phyloP scores from a whole-genome alignment of 805 yeast genomes.

The Cyberlindnera euphorbiae region DNA sequence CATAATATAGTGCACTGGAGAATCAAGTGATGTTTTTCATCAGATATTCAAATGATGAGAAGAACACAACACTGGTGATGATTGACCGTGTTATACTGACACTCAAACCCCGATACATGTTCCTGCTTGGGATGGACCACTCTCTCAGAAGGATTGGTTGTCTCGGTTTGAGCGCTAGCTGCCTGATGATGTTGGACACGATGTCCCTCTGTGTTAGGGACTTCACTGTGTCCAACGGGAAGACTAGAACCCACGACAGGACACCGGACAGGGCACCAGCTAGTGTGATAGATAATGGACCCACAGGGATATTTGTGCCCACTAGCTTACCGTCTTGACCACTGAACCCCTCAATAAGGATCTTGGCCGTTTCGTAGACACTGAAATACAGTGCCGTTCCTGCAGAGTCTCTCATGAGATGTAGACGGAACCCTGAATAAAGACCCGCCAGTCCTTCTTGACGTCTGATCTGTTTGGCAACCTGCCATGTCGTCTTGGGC shows the following conservation, averaged over 20 bases:
- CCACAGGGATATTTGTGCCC: conserved; percentile 28
- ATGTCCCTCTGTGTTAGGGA: conserved; percentile 71
- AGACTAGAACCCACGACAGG: conserved; percentile 67
- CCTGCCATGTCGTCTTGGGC: conserved; percentile 35
- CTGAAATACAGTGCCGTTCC: conserved; percentile 73
- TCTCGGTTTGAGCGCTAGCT: conserved; percentile 39
- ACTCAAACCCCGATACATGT: conserved; percentile 73
- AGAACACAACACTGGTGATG: conserved; percentile 69
- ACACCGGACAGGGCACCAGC: conserved; percentile 83
- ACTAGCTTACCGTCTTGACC: conserved; percentile 27
- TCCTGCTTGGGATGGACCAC: conserved; percentile 37
- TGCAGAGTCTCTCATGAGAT: conserved; percentile 60
- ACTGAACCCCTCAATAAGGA: conserved; percentile 31
- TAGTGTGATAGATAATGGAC: conserved; percentile 45
- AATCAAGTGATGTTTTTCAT: conserved; percentile 50
- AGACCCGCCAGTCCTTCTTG: conserved; percentile 60
- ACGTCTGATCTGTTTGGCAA: conserved; percentile 49
- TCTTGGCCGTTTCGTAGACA: conserved; percentile 69
- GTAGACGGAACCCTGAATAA: conserved; percentile 70
- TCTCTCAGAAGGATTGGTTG: conserved; percentile 31
- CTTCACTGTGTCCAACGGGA: conserved; percentile 79
- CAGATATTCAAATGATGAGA: conserved; percentile 63
- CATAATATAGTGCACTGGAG: neutral
- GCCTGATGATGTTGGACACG: conserved; percentile 59
- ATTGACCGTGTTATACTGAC: conserved; percentile 71